Evolutionary conservation across 2,329 filamentous ascomycete genomes (phyloP), one percentile per base, ranked within the genome.

Genomic region (Aspergillus eucalypticola): DNA sequence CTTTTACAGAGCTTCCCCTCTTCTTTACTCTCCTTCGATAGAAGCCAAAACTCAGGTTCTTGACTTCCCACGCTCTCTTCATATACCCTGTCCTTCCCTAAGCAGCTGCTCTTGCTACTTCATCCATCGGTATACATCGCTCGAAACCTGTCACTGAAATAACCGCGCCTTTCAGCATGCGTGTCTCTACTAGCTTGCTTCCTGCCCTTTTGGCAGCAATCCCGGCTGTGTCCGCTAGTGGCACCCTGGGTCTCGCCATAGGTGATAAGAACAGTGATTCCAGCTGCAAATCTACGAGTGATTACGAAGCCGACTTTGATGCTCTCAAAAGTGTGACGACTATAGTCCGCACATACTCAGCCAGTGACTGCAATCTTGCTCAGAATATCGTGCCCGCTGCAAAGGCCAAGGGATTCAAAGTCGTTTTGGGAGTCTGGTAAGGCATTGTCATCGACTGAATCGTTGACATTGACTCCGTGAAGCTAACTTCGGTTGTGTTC

Each of bases 351-450:
- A 85, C 86, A 59, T 91, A 91, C 75, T 82, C 88, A 19, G 86
- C 86, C 17, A 83, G 80, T 56, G 86, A 90, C 59, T 91, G 89
- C 76, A 80, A 89, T 64, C 84, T 83, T 48, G 85, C 87, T 6
- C 78, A 84, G 72, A 76, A 85, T 62, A 85, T 90, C 57, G 74
- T 90, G 27, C 87, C 88, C 3, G 88, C 87, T 38, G 88, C 88
- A 1, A 86, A 87, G 78, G 73, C 73, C 49, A 86, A 87, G 75
- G 83, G 81, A 17, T 87, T 90, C 76, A 79, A 89, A 76, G 87
- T 90, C 63, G 79, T 90, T n/a, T 76, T 90, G 42, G 88, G 87
- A 62, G 84, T 90, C 70, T 91, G 88, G 88, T 87, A 76, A 65
- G 38, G 21, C 5, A 39, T 61, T 32, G 15, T 17, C 23, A 39